phyloP scores from a whole-genome alignment of 192 early-diverging fungal species.

The Mortierella alpina region DNA sequence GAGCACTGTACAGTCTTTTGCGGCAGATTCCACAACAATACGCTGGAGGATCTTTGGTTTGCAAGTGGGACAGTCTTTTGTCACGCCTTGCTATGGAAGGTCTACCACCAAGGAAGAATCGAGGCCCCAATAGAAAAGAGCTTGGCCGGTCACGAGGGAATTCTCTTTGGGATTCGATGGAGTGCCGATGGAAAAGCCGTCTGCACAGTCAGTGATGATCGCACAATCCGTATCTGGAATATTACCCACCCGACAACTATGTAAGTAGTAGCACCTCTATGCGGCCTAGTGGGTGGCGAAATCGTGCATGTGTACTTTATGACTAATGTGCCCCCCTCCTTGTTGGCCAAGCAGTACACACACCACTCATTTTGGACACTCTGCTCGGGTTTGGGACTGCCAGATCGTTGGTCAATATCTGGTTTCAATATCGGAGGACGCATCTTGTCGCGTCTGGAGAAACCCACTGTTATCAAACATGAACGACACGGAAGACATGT shows the following conservation, averaged over 20 bases:
- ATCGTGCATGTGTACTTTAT: no score
- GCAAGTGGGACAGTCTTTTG: constrained; percentile 89
- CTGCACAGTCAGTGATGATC: constrained; percentile 85
- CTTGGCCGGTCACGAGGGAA: constrained; percentile 76
- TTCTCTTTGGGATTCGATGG: constrained; percentile 81
- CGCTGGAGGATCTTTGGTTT: constrained; percentile 59
- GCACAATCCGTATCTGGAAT: constrained; percentile 83
- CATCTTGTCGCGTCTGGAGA: constrained; percentile 85
- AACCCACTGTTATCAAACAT: constrained; percentile 46
- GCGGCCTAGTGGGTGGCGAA: neutral
- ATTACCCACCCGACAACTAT: constrained; percentile 38
- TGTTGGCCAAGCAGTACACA: constrained; percentile 6
- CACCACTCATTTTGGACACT: constrained; percentile 73
- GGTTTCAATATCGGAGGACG: constrained; percentile 82
- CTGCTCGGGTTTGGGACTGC: constrained; percentile 85
- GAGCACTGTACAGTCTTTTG: constrained; percentile 81
- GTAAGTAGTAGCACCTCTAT: neutral
- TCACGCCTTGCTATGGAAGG: constrained; percentile 80
- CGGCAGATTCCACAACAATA: constrained; percentile 75
- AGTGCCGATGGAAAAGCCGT: constrained; percentile 67
- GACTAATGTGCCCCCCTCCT: neutral
- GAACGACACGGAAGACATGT: constrained; percentile 41
- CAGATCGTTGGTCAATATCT: constrained; percentile 65
- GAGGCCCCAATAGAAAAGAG: constrained; percentile 57
- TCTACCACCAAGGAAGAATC: constrained; percentile 38